Percentiles rank a stretch among this genome's conserved stretches.
Evolutionary conservation across 2,329 filamentous ascomycete genomes (phyloP).

Genomic region (Nemania abortiva): DNA sequence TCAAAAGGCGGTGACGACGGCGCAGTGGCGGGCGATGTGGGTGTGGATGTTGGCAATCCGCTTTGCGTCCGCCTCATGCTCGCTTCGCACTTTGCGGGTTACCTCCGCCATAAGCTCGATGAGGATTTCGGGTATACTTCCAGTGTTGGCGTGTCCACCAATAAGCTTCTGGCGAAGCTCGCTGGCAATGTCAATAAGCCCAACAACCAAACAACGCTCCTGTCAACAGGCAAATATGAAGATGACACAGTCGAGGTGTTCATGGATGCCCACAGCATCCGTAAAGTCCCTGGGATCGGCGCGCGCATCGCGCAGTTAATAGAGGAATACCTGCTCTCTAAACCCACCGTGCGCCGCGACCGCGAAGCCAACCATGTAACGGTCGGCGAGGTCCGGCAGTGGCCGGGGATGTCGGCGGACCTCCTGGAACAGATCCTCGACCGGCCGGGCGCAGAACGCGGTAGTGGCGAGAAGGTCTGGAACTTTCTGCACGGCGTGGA

Average conservation of each 20-base stretch:
- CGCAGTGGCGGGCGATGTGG: conserved; percentile 12
- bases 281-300: conserved; percentile 87
- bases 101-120: conserved; percentile 80
- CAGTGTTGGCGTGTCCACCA: conserved; percentile 88
- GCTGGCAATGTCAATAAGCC: conserved; percentile 89
- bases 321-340: conserved; percentile 66
- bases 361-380: conserved; percentile 62
- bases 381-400: conserved; percentile 73
- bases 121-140: conserved; percentile 84
- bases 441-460: conserved; percentile 76
- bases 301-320: conserved; percentile 79
- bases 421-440: conserved; percentile 76
- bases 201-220: conserved; percentile 84
- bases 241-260: conserved; percentile 71
- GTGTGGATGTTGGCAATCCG: conserved; percentile 51
- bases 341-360: conserved; percentile 50
- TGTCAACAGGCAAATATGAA: conserved; percentile 71
- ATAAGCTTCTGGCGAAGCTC: conserved; percentile 87
- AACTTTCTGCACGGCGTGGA: conserved; percentile 85
- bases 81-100: conserved; percentile 82
- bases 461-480: conserved; percentile 81
- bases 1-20: conserved; percentile 39
- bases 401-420: conserved; percentile 72
- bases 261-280: conserved; percentile 79
- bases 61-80: conserved; percentile 74